These are phyloP conservation scores for Cutaneotrichosporon cyanovorans DNA, from an alignment of 1,284 basidiomycete genomes.

Conservation along the genomic window DNA sequence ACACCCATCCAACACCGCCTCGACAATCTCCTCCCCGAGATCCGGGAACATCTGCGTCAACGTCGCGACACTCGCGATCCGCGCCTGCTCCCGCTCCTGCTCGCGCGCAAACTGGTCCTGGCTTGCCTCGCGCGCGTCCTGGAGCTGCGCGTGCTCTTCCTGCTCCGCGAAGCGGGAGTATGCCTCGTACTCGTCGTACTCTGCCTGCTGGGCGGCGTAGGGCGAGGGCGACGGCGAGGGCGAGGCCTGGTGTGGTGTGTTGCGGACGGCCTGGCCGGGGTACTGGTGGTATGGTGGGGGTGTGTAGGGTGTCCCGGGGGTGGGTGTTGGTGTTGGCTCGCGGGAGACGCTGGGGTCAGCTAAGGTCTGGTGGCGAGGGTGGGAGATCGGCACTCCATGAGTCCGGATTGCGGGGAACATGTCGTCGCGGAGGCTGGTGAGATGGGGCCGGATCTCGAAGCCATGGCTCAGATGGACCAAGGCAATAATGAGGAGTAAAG, in stretches of 20 bases:
- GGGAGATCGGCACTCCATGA: no score
- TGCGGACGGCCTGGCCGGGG: background rate
- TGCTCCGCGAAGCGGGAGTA: background rate
- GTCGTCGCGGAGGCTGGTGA: no score
- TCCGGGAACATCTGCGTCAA: conserved; percentile 77
- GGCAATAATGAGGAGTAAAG: no score
- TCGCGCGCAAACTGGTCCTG: conserved; percentile 25
- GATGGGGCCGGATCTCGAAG: no score
- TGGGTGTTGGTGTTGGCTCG: conserved; percentile 9
- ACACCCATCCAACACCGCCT: conserved; percentile 78
- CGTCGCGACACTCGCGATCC: conserved; percentile 52
- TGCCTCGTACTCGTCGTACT: background rate
- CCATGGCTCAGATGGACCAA: no score
- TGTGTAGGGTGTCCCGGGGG: no score
- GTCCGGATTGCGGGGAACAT: no score
- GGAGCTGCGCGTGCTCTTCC: conserved; percentile 13
- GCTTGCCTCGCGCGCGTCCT: conserved; percentile 29
- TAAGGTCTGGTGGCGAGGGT: no score
- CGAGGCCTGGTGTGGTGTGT: no score
- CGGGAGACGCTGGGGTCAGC: conserved; percentile 6
- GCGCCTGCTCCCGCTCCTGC: conserved; percentile 29
- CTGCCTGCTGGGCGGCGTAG: background rate
- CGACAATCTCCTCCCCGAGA: conserved; percentile 70
- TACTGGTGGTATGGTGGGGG: no score
- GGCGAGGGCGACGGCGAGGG: background rate